These are phyloP conservation scores for Mucor irregularis DNA, from an alignment of 371 early-diverging fungal species.

Conservation along the genomic window DNA sequence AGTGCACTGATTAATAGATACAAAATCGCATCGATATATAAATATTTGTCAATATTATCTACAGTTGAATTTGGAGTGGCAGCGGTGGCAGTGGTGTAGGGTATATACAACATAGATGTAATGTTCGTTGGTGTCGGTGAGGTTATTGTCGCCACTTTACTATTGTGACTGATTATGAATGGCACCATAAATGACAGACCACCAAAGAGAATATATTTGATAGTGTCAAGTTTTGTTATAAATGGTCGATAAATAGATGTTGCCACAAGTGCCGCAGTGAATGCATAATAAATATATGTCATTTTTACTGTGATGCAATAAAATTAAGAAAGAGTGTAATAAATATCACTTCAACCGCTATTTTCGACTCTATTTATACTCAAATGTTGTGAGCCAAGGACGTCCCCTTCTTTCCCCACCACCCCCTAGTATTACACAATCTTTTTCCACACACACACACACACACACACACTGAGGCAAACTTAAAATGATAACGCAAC, in stretches of 20 bases:
- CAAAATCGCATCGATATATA: constrained; percentile 24
- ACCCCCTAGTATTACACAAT: constrained; percentile 6
- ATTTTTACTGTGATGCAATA: neutral
- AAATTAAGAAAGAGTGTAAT: neutral
- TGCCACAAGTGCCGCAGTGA: constrained; percentile 29
- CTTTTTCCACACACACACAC: neutral
- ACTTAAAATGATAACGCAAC: neutral
- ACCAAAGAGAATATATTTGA: constrained; percentile 36
- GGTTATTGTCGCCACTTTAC: constrained; percentile 25
- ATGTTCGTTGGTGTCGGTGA: constrained; percentile 35
- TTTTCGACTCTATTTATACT: neutral
- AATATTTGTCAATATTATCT: neutral
- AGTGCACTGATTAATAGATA: constrained; percentile 43
- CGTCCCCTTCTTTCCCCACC: neutral
- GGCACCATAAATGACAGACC: constrained; percentile 40
- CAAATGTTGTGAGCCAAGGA: too few species aligned
- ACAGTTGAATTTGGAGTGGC: neutral
- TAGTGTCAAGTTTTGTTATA: constrained; percentile 33
- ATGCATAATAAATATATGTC: constrained; percentile 38
- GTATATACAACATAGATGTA: neutral
- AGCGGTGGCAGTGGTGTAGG: neutral
- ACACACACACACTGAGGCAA: neutral
- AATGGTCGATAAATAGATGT: constrained; percentile 43
- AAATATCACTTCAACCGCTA: neutral
- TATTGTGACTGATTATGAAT: constrained; percentile 25